Evolutionary conservation across 139 green algal species (phyloP).

Genomic region (Zygnema cylindricum): DNA sequence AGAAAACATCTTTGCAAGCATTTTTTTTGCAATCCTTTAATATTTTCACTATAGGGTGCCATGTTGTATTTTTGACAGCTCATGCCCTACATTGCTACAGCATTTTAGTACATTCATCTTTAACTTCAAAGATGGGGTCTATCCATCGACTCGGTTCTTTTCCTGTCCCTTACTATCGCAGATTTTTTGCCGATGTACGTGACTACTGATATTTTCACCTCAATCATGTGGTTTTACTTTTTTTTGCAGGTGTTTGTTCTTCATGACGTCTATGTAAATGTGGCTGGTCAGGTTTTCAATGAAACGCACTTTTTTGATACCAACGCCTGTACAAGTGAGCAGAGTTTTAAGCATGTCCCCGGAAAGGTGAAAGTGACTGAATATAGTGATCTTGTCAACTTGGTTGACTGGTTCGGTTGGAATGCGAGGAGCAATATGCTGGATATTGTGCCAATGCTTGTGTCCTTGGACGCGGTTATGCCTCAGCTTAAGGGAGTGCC

Average conservation of each 20-base stretch:
- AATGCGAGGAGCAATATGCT: conserved; percentile 17
- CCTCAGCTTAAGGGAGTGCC: conserved; percentile 9
- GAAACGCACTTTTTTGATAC: conserved; percentile 25
- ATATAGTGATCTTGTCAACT: conserved; percentile 21
- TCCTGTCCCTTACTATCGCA: too few relatives aligned
- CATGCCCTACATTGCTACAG: too few relatives aligned
- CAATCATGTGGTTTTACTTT: too few relatives aligned
- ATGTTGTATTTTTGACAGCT: too few relatives aligned
- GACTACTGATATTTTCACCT: too few relatives aligned
- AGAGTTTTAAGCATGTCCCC: conserved; percentile 9
- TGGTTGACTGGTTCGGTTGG: conserved; percentile 44
- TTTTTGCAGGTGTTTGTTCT: conserved; percentile 33
- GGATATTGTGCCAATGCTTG: conserved; percentile 9
- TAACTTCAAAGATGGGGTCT: too few relatives aligned
- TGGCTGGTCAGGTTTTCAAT: conserved; percentile 39
- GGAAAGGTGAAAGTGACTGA: neutral
- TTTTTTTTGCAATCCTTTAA: too few relatives aligned
- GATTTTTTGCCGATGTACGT: too few relatives aligned
- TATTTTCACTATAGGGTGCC: too few relatives aligned
- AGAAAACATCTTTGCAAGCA: too few relatives aligned
- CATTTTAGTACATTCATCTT: too few relatives aligned
- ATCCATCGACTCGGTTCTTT: too few relatives aligned
- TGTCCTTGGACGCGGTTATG: conserved; percentile 29
- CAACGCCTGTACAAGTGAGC: conserved; percentile 23
- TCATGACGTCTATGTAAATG: conserved; percentile 20